Evolutionary conservation across 2,329 filamentous ascomycete genomes (phyloP).

Genomic region (Alternaria gansuensis): DNA sequence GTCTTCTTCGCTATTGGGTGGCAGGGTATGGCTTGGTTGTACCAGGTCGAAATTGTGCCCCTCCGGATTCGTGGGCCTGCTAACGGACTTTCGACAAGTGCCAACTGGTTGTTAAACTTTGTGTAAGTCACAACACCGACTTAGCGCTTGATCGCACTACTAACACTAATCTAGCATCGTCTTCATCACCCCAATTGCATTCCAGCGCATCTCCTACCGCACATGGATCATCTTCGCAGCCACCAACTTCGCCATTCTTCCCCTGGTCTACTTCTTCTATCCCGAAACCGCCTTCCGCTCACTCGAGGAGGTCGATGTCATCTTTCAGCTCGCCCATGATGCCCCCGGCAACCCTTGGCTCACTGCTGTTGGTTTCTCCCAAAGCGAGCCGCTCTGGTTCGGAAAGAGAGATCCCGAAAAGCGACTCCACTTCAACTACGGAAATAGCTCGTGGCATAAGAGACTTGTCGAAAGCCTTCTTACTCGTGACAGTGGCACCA

Average conservation of each 20-base stretch:
- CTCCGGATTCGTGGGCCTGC: conserved; percentile 86
- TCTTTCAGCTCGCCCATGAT: conserved; percentile 65
- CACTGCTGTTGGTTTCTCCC: conserved; percentile 59
- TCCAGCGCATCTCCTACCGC: conserved; percentile 62
- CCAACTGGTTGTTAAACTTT: conserved; percentile 78
- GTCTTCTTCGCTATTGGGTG: conserved; percentile 90
- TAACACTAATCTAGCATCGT: conserved; percentile 65
- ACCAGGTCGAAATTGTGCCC: conserved; percentile 81
- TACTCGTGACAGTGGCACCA: conserved; percentile 27
- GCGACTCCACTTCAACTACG: conserved; percentile 60
- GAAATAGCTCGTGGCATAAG: conserved; percentile 42
- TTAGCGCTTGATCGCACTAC: not conserved
- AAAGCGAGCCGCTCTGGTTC: conserved; percentile 64
- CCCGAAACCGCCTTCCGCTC: conserved; percentile 65
- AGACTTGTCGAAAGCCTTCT: conserved; percentile 26
- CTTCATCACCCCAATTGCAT: conserved; percentile 69
- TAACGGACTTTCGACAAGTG: conserved; percentile 85
- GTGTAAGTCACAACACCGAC: conserved; percentile 53
- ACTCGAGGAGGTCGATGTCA: conserved; percentile 74
- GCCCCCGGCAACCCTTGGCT: conserved; percentile 58
- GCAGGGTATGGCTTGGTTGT: conserved; percentile 71
- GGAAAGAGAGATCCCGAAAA: conserved; percentile 62
- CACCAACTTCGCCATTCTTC: conserved; percentile 62
- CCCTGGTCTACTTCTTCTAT: conserved; percentile 67
- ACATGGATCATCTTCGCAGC: conserved; percentile 68